phyloP scores from a whole-genome alignment of 768 basidiomycete genomes.

The Guyanaporus albipodus region DNA sequence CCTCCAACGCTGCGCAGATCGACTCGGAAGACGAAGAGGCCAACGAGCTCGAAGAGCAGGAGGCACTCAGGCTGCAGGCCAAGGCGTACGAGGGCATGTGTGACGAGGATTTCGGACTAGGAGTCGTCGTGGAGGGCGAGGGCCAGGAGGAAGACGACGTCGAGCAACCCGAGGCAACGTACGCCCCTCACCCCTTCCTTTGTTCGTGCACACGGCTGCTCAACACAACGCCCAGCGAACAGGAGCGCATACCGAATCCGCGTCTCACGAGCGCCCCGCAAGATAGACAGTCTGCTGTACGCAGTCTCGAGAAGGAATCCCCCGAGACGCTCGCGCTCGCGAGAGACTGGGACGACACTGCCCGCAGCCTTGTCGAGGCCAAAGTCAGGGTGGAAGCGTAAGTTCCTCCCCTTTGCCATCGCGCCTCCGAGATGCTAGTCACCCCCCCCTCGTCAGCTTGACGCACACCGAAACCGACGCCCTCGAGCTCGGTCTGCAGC shows the following conservation, averaged over 20 bases:
- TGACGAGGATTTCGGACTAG: slow-evolving; percentile 84
- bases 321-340: slow-evolving; percentile 80
- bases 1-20: slow-evolving; percentile 75
- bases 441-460: slow-evolving; percentile 40
- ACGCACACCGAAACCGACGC: slow-evolving; percentile 45
- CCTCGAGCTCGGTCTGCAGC: slow-evolving; percentile 66
- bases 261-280: slow-evolving; percentile 35
- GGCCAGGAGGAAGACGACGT: too few species aligned
- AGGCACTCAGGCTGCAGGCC: slow-evolving; percentile 73
- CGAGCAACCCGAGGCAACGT: slow-evolving; percentile 30
- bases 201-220: slow-evolving; percentile 2
- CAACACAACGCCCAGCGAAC: slow-evolving; percentile 16
- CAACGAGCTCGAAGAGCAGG: slow-evolving; percentile 83
- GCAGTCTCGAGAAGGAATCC: slow-evolving; percentile 67
- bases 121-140: slow-evolving; percentile 49
- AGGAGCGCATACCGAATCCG: slow-evolving; percentile 1
- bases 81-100: slow-evolving; percentile 67
- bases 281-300: slow-evolving; percentile 58
- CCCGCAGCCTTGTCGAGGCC: slow-evolving; percentile 46
- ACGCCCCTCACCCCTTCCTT: slow-evolving; percentile 2
- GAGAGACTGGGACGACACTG: slow-evolving; percentile 79
- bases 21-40: slow-evolving; percentile 89
- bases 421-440: not conserved
- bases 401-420: slow-evolving; percentile 17
- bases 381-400: slow-evolving; percentile 55